These are phyloP conservation scores for Talaromyces sp. DNA, from an alignment of 2,329 filamentous ascomycete species.

Conservation along the genomic window DNA sequence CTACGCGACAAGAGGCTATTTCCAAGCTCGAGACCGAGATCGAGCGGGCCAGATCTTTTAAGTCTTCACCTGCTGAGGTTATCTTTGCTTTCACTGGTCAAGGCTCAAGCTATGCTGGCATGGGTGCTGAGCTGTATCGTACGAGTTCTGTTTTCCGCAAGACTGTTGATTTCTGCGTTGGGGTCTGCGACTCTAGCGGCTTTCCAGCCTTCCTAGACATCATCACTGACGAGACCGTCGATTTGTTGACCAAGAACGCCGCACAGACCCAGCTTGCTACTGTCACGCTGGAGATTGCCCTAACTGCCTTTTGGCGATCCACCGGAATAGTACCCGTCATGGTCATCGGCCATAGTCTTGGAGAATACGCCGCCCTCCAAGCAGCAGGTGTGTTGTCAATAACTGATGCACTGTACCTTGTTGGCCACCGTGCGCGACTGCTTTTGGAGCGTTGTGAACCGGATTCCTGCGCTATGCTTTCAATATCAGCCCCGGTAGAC, in stretches of 20 bases:
- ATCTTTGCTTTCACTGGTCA: constrained; percentile 41
- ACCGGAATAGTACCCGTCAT: constrained; percentile 22
- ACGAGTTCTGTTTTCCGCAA: constrained; percentile 2
- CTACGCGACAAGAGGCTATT: background rate
- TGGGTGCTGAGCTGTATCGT: constrained; percentile 42
- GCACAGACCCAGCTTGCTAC: background rate
- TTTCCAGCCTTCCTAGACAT: background rate
- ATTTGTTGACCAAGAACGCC: background rate
- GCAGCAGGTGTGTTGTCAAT: constrained; percentile 26
- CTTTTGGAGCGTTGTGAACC: constrained; percentile 21
- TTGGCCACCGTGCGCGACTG: constrained; percentile 26
- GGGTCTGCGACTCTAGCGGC: background rate
- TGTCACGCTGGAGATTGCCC: background rate
- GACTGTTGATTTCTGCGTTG: background rate
- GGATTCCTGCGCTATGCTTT: constrained; percentile 16
- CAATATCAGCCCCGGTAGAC: background rate
- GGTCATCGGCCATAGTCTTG: constrained; percentile 32
- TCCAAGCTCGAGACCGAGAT: background rate
- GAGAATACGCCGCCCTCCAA: constrained; percentile 31
- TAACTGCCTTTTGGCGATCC: constrained; percentile 19
- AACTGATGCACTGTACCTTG: constrained; percentile 27
- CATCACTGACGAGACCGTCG: background rate
- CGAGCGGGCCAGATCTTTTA: constrained; percentile 35
- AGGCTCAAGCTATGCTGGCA: constrained; percentile 29
- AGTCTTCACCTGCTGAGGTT: constrained; percentile 27